Evolutionary conservation across 2,329 filamentous ascomycete genomes (phyloP).

Genomic region (Microcera coccophila): DNA sequence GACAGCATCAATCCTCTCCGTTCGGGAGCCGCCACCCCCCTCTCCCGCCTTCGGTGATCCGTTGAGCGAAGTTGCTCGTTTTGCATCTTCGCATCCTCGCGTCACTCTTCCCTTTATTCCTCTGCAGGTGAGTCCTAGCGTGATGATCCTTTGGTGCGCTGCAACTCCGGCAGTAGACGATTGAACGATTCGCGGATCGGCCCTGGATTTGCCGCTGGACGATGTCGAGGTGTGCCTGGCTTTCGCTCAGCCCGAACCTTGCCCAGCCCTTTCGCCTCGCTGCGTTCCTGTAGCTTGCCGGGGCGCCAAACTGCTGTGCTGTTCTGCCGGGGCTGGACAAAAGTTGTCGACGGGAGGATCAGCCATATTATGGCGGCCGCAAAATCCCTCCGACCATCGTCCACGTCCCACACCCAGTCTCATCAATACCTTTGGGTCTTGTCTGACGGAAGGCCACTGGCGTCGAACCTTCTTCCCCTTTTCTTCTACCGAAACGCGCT

Average conservation of each 20-base stretch:
- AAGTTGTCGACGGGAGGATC: constrained; percentile 3
- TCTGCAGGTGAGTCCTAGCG: not conserved
- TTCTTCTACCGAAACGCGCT: constrained; percentile 9
- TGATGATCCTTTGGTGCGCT: too few species aligned
- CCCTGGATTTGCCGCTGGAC: not conserved
- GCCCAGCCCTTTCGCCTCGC: not conserved
- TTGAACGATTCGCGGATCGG: too few species aligned
- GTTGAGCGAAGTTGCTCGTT: not conserved
- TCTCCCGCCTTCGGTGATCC: not conserved
- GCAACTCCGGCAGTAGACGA: not conserved
- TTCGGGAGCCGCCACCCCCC: not conserved
- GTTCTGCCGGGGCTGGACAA: constrained; percentile 11
- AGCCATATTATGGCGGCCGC: constrained; percentile 24
- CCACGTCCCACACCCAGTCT: not conserved
- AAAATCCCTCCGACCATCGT: constrained; percentile 10
- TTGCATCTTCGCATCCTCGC: not conserved
- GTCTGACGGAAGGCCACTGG: not conserved
- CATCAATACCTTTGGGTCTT: not conserved
- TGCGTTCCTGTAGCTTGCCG: not conserved
- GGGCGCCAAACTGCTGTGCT: not conserved
- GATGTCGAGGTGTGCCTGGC: not conserved
- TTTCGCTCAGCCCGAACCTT: not conserved
- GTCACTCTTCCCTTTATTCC: not conserved
- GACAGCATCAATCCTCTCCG: not conserved
- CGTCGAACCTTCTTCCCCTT: constrained; percentile 11